Evolutionary conservation across 2,329 filamentous ascomycete genomes (phyloP).

Genomic region (Ceratocystis lukuohia): DNA sequence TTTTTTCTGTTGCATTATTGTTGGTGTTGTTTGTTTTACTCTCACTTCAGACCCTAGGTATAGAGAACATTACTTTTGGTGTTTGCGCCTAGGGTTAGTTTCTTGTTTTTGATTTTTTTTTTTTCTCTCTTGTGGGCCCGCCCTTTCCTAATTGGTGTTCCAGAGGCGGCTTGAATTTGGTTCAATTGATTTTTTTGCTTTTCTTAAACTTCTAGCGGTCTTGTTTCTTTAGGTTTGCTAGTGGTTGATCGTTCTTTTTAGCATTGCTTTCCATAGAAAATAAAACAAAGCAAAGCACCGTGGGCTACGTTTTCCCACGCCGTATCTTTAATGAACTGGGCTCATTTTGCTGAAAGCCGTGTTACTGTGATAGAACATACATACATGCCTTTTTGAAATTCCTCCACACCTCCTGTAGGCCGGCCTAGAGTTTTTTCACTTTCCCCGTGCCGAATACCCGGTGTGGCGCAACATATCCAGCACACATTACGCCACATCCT

Average conservation of each 20-base stretch:
- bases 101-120: not conserved
- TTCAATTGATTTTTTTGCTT: not conserved
- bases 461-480: not conserved
- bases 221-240: not conserved
- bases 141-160: not conserved
- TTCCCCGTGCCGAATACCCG: not conserved
- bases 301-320: not conserved
- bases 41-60: not conserved
- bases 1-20: not conserved
- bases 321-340: not conserved
- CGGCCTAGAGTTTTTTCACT: too few species aligned
- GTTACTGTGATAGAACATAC: not conserved
- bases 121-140: not conserved
- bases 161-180: not conserved
- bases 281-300: not conserved
- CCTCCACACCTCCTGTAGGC: too few species aligned
- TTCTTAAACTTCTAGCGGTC: not conserved
- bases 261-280: constrained; percentile 3
- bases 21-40: not conserved
- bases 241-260: not conserved
- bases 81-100: not conserved
- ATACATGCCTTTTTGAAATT: not conserved
- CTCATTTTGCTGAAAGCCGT: not conserved
- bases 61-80: not conserved
- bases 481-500: not conserved